These are phyloP conservation scores for Platanus orientalis DNA, from an alignment of 164 flowering plant genomes.

Conservation along the genomic window DNA sequence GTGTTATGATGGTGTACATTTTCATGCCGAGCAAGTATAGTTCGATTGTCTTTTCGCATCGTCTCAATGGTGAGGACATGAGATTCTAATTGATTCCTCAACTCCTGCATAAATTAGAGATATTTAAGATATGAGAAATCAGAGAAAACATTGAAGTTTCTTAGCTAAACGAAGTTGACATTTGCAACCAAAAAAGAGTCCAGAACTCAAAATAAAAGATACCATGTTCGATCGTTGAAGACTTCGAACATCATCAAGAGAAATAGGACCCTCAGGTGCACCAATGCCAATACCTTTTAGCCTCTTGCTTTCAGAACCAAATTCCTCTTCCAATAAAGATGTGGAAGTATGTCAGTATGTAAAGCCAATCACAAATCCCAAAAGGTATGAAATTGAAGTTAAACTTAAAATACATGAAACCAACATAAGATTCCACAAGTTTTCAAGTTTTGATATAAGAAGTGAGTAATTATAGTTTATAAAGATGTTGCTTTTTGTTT, in stretches of 20 bases:
- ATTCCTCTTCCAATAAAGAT: conserved; percentile 44
- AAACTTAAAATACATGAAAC: background rate
- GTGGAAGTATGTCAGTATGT: conserved; percentile 3
- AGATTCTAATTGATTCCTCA: conserved; percentile 83
- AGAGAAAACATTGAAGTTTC: background rate
- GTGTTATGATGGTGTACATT: conserved; percentile 43
- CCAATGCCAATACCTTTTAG: conserved; percentile 88
- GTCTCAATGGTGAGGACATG: conserved; percentile 66
- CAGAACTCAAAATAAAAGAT: conserved; percentile 12
- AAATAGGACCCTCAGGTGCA: conserved; percentile 91
- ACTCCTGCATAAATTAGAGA: conserved; percentile 45
- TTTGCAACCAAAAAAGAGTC: background rate
- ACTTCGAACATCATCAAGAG: conserved; percentile 93
- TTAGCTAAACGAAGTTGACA: background rate
- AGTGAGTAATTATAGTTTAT: too few relatives aligned
- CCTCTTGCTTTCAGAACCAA: conserved; percentile 63
- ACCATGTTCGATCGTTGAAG: conserved; percentile 94
- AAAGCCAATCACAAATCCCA: conserved; percentile 1
- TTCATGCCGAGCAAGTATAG: conserved; percentile 58
- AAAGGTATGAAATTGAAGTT: background rate
- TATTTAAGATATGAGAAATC: background rate
- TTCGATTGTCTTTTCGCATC: conserved; percentile 55
- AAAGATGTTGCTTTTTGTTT: too few relatives aligned
- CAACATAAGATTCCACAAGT: too few relatives aligned
- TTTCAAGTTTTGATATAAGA: too few relatives aligned